These are phyloP conservation scores for Lasiosphaeria hispida DNA, from an alignment of 495 filamentous ascomycete species.

Conservation along the genomic window DNA sequence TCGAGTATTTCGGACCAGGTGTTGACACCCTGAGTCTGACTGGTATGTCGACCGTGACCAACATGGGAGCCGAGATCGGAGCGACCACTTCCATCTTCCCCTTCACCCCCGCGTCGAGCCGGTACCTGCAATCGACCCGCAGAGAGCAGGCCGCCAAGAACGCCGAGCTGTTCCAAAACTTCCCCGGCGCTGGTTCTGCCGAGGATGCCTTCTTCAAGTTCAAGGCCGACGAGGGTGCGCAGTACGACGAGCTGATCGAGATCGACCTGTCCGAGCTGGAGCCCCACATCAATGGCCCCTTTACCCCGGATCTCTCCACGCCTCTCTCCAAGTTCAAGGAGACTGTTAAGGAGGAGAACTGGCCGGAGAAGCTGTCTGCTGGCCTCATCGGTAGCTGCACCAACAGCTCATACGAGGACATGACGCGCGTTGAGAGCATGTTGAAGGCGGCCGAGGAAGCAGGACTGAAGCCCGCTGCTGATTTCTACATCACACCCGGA, in stretches of 20 bases:
- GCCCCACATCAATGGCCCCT: conserved; percentile 96
- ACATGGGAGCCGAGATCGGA: conserved; percentile 88
- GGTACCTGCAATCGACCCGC: conserved; percentile 81
- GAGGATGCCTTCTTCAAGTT: conserved; percentile 48
- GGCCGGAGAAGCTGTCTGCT: conserved; percentile 87
- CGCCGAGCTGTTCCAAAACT: conserved; percentile 52
- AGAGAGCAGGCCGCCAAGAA: conserved; percentile 67
- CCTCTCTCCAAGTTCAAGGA: conserved; percentile 85
- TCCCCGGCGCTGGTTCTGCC: conserved; percentile 33
- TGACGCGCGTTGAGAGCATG: conserved; percentile 89
- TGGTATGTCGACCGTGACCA: conserved; percentile 88
- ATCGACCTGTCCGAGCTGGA: conserved; percentile 89
- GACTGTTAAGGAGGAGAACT: conserved; percentile 75
- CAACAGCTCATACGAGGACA: conserved; percentile 97
- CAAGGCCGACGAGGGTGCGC: conserved; percentile 70
- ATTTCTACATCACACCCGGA: conserved; percentile 94
- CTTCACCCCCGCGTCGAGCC: conserved; percentile 45
- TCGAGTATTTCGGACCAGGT: conserved; percentile 88
- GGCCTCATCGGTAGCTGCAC: conserved; percentile 97
- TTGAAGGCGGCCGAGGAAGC: conserved; percentile 85
- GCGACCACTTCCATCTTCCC: conserved; percentile 93
- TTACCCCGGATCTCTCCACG: conserved; percentile 91
- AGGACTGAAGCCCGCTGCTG: conserved; percentile 80
- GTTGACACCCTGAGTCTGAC: conserved; percentile 87
- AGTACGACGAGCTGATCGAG: conserved; percentile 89